Evolutionary conservation across 148 eudicot genomes (phyloP).

Genomic region (Suaeda aralocaspica): DNA sequence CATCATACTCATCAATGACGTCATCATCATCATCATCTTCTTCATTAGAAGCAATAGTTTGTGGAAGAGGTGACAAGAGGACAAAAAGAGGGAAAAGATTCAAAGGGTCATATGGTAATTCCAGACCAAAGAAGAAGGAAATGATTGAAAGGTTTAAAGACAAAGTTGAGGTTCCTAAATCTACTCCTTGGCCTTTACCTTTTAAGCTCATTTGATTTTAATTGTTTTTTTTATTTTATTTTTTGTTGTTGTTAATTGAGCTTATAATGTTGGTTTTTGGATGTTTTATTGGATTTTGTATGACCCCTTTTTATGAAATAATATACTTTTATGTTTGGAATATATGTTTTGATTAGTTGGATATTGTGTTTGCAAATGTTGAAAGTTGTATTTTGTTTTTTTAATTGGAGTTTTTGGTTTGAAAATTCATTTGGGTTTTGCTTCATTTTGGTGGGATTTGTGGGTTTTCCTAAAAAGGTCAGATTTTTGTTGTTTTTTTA

Average conservation of each 20-base stretch:
- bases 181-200: conserved; percentile 99
- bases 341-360: neutral
- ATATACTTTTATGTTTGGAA: neutral
- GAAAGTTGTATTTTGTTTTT: neutral
- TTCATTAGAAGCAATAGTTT: conserved; percentile 36
- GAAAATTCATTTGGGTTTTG: neutral
- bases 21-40: conserved; percentile 26
- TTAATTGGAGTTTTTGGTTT: neutral
- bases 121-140: conserved; percentile 76
- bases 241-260: too few species aligned
- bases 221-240: neutral
- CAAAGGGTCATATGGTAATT: conserved; percentile 81
- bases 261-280: neutral
- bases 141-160: conserved; percentile 77
- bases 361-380: neutral
- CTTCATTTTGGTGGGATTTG: neutral
- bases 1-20: conserved; percentile 18
- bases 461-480: neutral
- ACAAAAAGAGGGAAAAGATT: conserved; percentile 92
- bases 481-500: conserved; percentile 5
- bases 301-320: neutral
- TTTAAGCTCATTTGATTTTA: conserved; percentile 66
- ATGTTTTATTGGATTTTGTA: neutral
- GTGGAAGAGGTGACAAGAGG: conserved; percentile 96
- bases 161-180: conserved; percentile 82